A percentile compares a stretch with the other conserved stretches of the same genome.
These are phyloP conservation scores for Calonectria fujianensis DNA, from an alignment of 2,329 filamentous ascomycete species.

Conservation along the genomic window DNA sequence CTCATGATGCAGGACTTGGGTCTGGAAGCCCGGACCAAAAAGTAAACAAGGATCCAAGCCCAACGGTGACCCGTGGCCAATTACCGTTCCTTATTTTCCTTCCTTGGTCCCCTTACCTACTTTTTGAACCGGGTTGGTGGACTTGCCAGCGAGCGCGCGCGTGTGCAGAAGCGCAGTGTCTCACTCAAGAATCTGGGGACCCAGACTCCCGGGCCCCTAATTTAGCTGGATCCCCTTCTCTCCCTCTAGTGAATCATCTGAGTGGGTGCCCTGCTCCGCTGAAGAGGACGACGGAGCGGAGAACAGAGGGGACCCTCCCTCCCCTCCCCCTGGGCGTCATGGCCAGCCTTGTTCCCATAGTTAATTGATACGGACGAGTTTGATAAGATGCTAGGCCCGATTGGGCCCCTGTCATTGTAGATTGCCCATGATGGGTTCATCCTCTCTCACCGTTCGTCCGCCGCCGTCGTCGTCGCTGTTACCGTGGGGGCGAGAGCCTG, in stretches of 20 bases:
- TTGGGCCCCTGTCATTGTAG: constrained; percentile 1
- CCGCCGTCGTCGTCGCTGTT: constrained; percentile 18
- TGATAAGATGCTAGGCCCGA: constrained; percentile 25
- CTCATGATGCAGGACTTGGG: background rate
- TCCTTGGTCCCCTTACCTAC: background rate
- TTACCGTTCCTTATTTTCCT: background rate
- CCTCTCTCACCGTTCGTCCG: constrained; percentile 39
- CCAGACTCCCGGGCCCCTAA: constrained; percentile 25
- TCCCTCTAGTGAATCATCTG: background rate
- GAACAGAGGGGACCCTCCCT: background rate
- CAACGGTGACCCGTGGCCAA: background rate
- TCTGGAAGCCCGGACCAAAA: background rate
- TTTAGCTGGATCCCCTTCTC: constrained; percentile 5
- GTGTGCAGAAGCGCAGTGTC: background rate
- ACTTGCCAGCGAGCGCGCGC: background rate
- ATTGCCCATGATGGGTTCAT: constrained; percentile 20
- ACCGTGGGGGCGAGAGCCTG: constrained; percentile 11
- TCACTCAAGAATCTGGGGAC: constrained; percentile 17
- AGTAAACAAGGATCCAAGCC: background rate
- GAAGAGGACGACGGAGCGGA: background rate
- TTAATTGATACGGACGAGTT: constrained; percentile 13
- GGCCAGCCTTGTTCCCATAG: constrained; percentile 1
- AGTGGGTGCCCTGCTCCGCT: background rate
- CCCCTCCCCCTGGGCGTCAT: background rate
- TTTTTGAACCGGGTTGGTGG: background rate